Base-by-base conservation (phyloP, 192 early-diverging fungal genomes). In the Umbelopsis sp. region DNA sequence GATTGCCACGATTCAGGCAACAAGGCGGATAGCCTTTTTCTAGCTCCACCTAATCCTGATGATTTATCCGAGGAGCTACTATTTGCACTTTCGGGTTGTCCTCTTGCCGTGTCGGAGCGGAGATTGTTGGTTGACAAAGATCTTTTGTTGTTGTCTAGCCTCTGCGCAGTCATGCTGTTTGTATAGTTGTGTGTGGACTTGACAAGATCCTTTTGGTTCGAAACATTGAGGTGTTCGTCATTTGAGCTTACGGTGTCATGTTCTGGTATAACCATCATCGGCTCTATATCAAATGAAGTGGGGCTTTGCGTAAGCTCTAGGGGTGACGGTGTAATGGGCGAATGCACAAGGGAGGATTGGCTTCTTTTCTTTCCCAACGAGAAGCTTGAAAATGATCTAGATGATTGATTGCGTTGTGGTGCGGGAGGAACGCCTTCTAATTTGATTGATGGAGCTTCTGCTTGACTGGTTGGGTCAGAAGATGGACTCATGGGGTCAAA, bases 61-160 rank as follows among this genome's bases (percentile, higher is more conserved):
- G 55, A 61, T 30, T n/a, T 27, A 15, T 61, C 55, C 11, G 55
- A 18, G 27, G 10, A 41, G 37, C 37, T 41, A 6, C 37, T 41
- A 6, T 41, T 41, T 41, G 37, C 37, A 41, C 37, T 41, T 41
- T 41, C 33, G 30, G 27, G 18, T 2, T 25, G 25, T 35, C 18
- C 55, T 16, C 33, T 25, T 30, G 53, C 9, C 12, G 30, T 1
- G 16, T 61, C 55, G 55, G 30, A 61, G 55, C 55, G 55, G 55
- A 61, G 55, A 61, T 61, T 61, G 55, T 35, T 61, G 55, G 30
- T 18, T 35, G 55, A 61, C 55, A 61, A 61, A 61, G 55, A 61
- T 61, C 55, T 11, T 61, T 61, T 61, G 33, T 18, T 11, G 55
- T 16, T 37, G 5, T 35, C 27, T 12, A 61, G 21, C 2, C 16